Evolutionary conservation across 257 asterid species (phyloP), one percentile per base, ranked within the genome.

Genomic region (Lycium ferocissimum): DNA sequence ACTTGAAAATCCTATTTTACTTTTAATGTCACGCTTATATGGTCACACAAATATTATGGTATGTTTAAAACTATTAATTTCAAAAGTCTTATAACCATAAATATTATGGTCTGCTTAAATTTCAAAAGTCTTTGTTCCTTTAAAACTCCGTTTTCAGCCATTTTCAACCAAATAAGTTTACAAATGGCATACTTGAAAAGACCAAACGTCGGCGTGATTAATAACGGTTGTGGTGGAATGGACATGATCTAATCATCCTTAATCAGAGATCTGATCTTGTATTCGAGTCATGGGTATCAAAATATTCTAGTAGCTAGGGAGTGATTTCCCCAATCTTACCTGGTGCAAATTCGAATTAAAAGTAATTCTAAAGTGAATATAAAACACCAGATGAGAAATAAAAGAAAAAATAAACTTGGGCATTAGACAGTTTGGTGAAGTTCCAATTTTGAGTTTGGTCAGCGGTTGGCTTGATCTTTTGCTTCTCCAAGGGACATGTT

Each of bases 361-460:
- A 26, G 33, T 26, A 67, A 0, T 67, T 0, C 22, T 35, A 6
- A 67, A 13, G 14, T 14, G 0, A 69, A 1, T 37, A 37, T 0
- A 6, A 0, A 37, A 35, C 1, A 67, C 0, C 0, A 14, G 2
- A 35, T 2, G 12, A 37, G 2, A 40, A 70, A 70, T 72, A 9
- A 43, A 43, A n/a, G 10, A 9, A n/a, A 26, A 12, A 35, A 45
- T 2, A 2, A 71, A 72, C 9, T 18, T 15, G 51, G 20, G 5
- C 49, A 35, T 67, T 20, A 67, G 5, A 67, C 35, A 67, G 75
- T 67, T 67, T 38, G 79, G 56, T 71, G 79, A 40, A 71, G 8
- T 71, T 71, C 17, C 56, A 71, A 43, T 71, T 43, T 71, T 40
- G 79, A 71, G 79, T 71, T 71, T 40, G 79, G 33, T 70, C 15